A percentile compares a stretch with the other conserved stretches of the same genome.
These are phyloP conservation scores for Aegilops bicornis DNA, from an alignment of 176 grass and related monocot species.

Conservation along the genomic window DNA sequence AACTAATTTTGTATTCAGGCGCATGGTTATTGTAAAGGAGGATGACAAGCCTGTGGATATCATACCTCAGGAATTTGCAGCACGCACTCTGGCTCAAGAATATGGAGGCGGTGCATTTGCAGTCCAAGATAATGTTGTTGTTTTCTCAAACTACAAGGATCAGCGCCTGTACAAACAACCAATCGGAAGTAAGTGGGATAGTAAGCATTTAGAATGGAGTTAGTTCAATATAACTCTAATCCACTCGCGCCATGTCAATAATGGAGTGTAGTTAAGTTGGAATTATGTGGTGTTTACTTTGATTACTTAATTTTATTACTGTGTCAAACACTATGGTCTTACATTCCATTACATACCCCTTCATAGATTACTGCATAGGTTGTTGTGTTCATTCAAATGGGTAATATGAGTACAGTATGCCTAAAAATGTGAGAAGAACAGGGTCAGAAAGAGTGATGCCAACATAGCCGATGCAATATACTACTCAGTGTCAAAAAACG, in stretches of 20 bases:
- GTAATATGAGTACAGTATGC: neutral
- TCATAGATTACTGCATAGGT: neutral
- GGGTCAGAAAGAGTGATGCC: neutral
- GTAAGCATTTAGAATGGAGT: neutral
- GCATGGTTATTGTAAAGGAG: slow-evolving; percentile 93
- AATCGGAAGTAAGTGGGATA: slow-evolving; percentile 47
- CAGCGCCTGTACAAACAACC: slow-evolving; percentile 79
- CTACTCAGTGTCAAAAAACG: neutral
- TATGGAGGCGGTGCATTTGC: slow-evolving; percentile 86
- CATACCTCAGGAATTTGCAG: slow-evolving; percentile 70
- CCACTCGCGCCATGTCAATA: neutral
- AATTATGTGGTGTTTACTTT: slow-evolving; percentile 1
- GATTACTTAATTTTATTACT: neutral
- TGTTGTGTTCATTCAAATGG: slow-evolving; percentile 1
- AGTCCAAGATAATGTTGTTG: slow-evolving; percentile 53
- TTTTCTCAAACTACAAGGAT: slow-evolving; percentile 96
- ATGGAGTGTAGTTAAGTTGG: neutral
- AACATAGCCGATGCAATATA: neutral
- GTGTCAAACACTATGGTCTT: neutral
- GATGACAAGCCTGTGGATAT: slow-evolving; percentile 67
- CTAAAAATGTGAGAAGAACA: neutral
- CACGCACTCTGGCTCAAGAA: slow-evolving; percentile 85
- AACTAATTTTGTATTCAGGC: slow-evolving; percentile 45
- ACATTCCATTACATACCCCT: neutral
- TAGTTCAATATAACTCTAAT: neutral